Evolutionary conservation across 2,329 filamentous ascomycete genomes (phyloP).

Genomic region (Boeremia exigua): DNA sequence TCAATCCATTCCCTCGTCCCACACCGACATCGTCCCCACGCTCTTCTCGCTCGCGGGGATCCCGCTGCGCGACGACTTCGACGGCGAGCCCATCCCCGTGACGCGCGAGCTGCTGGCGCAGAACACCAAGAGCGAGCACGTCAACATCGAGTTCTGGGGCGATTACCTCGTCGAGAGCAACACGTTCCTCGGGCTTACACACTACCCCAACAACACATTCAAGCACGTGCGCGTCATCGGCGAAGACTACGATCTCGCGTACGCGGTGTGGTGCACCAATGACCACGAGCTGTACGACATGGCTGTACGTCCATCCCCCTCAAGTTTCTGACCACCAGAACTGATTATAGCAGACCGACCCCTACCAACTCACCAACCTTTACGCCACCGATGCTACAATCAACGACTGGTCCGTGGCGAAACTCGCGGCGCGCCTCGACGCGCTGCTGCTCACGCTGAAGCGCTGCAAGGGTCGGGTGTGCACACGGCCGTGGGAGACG

Average conservation of each 20-base stretch:
- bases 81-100: constrained; percentile 47
- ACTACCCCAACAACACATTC: constrained; percentile 61
- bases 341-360: constrained; percentile 33
- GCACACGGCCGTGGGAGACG: constrained; percentile 63
- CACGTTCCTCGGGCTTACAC: constrained; percentile 8
- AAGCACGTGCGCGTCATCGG: constrained; percentile 64
- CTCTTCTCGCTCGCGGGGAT: constrained; percentile 44
- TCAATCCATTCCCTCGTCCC: constrained; percentile 37
- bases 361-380: constrained; percentile 35
- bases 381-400: constrained; percentile 35
- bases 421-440: constrained; percentile 51
- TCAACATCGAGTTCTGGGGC: constrained; percentile 53
- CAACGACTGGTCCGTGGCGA: constrained; percentile 14
- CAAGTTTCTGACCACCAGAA: background rate
- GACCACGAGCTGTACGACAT: constrained; percentile 72
- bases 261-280: constrained; percentile 73
- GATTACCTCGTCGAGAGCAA: constrained; percentile 35
- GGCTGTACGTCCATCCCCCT: constrained; percentile 48
- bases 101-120: constrained; percentile 11
- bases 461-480: constrained; percentile 63
- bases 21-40: constrained; percentile 52
- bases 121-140: constrained; percentile 41
- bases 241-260: constrained; percentile 65
- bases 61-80: constrained; percentile 42
- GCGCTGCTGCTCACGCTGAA: constrained; percentile 66